These are phyloP conservation scores for Yamadazyma triangularis DNA, from an alignment of 1,139 yeast genomes.

Conservation along the genomic window DNA sequence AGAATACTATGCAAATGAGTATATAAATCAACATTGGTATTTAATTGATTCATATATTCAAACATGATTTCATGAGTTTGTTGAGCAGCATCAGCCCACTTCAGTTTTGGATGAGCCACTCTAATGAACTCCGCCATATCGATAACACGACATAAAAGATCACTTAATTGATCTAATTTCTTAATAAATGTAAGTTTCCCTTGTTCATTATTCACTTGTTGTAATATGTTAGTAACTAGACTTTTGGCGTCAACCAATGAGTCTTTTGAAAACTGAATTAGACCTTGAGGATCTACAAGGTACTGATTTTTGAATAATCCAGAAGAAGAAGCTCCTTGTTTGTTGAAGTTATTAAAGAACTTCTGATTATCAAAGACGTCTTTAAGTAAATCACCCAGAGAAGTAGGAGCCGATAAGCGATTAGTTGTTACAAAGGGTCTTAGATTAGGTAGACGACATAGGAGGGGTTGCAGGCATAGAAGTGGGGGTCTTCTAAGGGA, in stretches of 20 bases:
- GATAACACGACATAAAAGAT: constrained; percentile 83
- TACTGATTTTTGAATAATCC: constrained; percentile 77
- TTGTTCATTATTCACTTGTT: constrained; percentile 34
- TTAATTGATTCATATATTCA: constrained; percentile 89
- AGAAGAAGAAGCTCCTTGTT: constrained; percentile 1
- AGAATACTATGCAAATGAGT: constrained; percentile 54
- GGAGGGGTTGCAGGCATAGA: too few relatives aligned
- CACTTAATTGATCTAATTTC: constrained; percentile 80
- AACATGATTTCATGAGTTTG: constrained; percentile 84
- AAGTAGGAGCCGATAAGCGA: neutral
- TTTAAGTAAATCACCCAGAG: constrained; percentile 14
- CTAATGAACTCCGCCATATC: constrained; percentile 93
- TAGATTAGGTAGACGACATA: too few relatives aligned
- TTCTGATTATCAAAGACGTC: constrained; percentile 45
- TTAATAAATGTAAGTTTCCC: constrained; percentile 55
- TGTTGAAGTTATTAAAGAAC: constrained; percentile 35
- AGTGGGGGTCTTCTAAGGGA: too few relatives aligned
- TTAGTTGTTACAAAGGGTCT: too few relatives aligned
- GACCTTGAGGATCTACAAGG: constrained; percentile 65
- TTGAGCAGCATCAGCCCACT: constrained; percentile 79
- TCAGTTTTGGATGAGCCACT: constrained; percentile 75
- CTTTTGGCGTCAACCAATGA: constrained; percentile 62
- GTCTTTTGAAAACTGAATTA: constrained; percentile 59
- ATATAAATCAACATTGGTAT: constrained; percentile 77
- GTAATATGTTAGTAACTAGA: constrained; percentile 53